Percentiles rank a stretch among this genome's conserved stretches.
These are phyloP conservation scores for Sphaerulina musiva DNA, from an alignment of 2,329 filamentous ascomycete genomes.

Conservation along the genomic window DNA sequence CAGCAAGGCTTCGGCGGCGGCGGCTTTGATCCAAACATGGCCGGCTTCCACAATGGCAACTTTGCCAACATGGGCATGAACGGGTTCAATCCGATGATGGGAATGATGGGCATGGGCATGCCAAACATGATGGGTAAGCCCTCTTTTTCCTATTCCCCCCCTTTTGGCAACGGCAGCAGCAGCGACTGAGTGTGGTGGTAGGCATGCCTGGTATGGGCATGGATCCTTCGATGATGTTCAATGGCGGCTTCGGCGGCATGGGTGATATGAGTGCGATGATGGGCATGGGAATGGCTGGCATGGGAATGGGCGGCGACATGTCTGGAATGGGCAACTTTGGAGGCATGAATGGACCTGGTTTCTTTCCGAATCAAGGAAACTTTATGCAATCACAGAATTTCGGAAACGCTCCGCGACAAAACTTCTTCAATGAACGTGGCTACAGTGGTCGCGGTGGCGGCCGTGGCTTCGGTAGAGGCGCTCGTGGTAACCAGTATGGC, in stretches of 20 bases:
- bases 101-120: conserved; percentile 47
- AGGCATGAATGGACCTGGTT: conserved; percentile 68
- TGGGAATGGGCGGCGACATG: conserved; percentile 49
- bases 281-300: conserved; percentile 64
- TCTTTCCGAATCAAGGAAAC: conserved; percentile 46
- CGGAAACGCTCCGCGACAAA: conserved; percentile 36
- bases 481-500: conserved; percentile 20
- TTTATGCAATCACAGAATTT: conserved; percentile 43
- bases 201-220: conserved; percentile 79
- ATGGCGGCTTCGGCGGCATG: conserved; percentile 60
- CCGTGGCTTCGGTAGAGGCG: conserved; percentile 37
- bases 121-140: conserved; percentile 74
- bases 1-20: conserved; percentile 21
- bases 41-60: conserved; percentile 19
- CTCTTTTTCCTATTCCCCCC: not conserved
- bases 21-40: conserved; percentile 23
- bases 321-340: conserved; percentile 55
- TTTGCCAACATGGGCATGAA: conserved; percentile 36
- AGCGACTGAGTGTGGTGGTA: conserved; percentile 32
- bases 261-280: conserved; percentile 56
- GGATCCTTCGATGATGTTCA: conserved; percentile 74
- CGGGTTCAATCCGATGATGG: conserved; percentile 65
- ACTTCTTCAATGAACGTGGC: conserved; percentile 57
- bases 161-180: conserved; percentile 23
- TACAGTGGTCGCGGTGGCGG: conserved; percentile 54